Base-by-base conservation (phyloP, 345 rosid species). In the Litchi chinensis region DNA sequence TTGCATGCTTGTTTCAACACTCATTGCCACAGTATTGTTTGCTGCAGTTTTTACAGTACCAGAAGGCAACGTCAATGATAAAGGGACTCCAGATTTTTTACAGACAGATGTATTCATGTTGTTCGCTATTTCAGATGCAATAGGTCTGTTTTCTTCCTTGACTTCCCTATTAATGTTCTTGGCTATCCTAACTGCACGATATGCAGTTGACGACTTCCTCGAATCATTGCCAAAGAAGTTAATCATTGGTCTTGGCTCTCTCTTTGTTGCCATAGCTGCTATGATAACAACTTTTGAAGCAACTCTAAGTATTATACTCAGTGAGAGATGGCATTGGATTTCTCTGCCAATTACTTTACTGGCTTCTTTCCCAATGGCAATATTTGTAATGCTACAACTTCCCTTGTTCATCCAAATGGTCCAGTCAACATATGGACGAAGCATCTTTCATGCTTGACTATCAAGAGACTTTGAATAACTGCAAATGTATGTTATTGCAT, bases 1-100 rank as follows among this genome's bases (percentile, higher is more conserved):
- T 39, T 65, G 70, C 60, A 76, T 70, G 24, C 46, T 80, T 63
- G 84, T 73, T 3, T 76, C 80, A 11, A 68, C 84, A 8, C 70
- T 81, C 18, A 81, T 81, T 16, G 70, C 62, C 10, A 77, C 84
- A 0, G 40, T 77, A 11, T 63, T 68, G 19, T 77, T 81, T 32
- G 76, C 82, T 46, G 83, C 79, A 39, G 79, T 72, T 37, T 60
- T 80, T 71, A 80, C 79, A 2, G 80, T 71, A 37, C 83, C 83
- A 0, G 79, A 19, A 52, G 21, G 21, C 44, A 80, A 26, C 71
- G 7, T 52, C 0, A 52, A 52, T 13, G 57, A 52, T 52, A 52
- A 52, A 52, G 57, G 57, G 18, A 15, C 18, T 15, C 62, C 62
- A 15, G 3, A 18, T 15, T 56, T 56, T 56, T 56, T 56, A 56